Evolutionary conservation across 306 rosid genomes (phyloP), one percentile per base, ranked within the genome.

Genomic region (Begonia loranthoides): DNA sequence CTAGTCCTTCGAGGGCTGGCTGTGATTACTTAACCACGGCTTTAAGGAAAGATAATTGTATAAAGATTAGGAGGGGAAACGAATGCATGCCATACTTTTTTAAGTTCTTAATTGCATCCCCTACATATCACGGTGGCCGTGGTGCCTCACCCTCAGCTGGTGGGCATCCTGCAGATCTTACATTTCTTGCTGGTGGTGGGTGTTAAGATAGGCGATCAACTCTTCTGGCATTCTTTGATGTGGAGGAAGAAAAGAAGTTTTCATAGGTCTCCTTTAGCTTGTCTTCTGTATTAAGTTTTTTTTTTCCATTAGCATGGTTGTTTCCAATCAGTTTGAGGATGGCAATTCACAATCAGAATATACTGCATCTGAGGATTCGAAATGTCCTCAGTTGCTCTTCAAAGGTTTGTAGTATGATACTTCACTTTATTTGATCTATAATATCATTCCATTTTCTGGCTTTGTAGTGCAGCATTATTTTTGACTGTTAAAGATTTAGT

Each of bases 121-220:
- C 72, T 66, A 45, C 76, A 17, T 71, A 65, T 58, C 76, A 71
- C 68, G 76, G 76, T 0, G 76, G 76, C 36, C 76, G 72, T 1
- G 76, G 76, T 34, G 76, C 76, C 65, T 72, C 66, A 45, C 76
- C 72, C 17, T 71, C 76, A 1, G 76, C 76, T 46, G 72, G 76
- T 17, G 76, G 76, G 61, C 76, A 66, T 49, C 76, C 76, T 12
- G 62, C 76, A 6, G 76, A 71, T 66, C 76, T 71, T 45, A 71
- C 76, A 49, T 71, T 51, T 54, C 72, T 71, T 9, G 76, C 76
- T 1, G 76, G 76, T n/a, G 76, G 76, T 3, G 76, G 76, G 16
- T 40, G 50, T 60, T 63, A 38, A 48, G 50, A 52, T 13, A 28
- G 13, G 15, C 61, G 14, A 15, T 45, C 50, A 9, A 24, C 46